Conservation (phyloP, 2,329 filamentous ascomycete genomes). For the Diaporthe citrichinensis region DNA sequence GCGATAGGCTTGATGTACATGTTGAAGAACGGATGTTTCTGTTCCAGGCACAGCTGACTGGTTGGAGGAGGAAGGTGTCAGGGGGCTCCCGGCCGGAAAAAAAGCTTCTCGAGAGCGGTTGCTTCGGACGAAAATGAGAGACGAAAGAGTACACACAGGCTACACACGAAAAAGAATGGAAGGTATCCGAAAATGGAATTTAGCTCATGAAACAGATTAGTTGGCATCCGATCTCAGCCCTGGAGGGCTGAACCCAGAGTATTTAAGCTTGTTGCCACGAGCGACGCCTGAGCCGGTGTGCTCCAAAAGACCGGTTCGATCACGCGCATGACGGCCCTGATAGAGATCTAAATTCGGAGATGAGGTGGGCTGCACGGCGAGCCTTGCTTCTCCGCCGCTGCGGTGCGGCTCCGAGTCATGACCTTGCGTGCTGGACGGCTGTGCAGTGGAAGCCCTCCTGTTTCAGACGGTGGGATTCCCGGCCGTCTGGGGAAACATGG, state of each 20-base stretch:
- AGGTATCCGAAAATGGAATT: slow-evolving; percentile 5
- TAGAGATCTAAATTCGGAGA: slow-evolving; percentile 29
- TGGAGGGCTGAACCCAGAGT: slow-evolving; percentile 29
- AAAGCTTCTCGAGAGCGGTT: slow-evolving; percentile 19
- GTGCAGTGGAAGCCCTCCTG: slow-evolving; percentile 33
- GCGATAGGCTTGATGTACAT: slow-evolving; percentile 23
- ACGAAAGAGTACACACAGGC: neutral
- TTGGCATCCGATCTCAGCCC: slow-evolving; percentile 20
- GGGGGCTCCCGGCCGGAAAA: slow-evolving; percentile 31
- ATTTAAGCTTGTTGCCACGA: slow-evolving; percentile 12
- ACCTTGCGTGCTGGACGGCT: slow-evolving; percentile 4
- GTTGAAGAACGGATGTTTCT: neutral
- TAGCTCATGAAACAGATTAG: neutral
- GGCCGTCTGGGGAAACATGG: slow-evolving; percentile 27
- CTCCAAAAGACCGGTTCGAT: slow-evolving; percentile 14
- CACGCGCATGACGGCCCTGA: slow-evolving; percentile 2
- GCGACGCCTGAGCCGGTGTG: neutral
- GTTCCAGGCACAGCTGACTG: too few species aligned
- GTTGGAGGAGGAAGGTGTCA: slow-evolving; percentile 4
- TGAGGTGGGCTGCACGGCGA: slow-evolving; percentile 20
- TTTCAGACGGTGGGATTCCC: slow-evolving; percentile 29
- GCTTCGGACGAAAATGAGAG: slow-evolving; percentile 11
- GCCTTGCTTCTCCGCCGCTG: slow-evolving; percentile 19
- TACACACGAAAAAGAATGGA: slow-evolving; percentile 10
- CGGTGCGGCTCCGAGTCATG: slow-evolving; percentile 32